Base-by-base conservation (phyloP, 2,329 filamentous ascomycete species). In the Aureobasidium sp. region DNA sequence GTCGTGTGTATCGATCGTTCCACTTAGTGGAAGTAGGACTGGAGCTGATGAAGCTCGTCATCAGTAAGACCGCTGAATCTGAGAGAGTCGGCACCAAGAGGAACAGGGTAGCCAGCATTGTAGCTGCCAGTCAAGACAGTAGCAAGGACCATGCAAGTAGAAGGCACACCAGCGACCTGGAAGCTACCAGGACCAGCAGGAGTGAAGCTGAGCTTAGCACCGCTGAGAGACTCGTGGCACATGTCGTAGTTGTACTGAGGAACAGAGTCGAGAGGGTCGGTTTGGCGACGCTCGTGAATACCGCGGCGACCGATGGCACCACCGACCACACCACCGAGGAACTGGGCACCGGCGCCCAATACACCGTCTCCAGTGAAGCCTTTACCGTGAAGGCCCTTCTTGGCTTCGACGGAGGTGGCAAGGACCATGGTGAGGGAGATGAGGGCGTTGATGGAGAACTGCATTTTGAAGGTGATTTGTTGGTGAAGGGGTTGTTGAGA, bases 51-150 rank as follows among this genome's bases (percentile, higher is more conserved):
- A 8, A 62, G 41, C 11, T 42, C 37, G 11, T 48, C 60, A 16
- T 62, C 48, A 16, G 49, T 62, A 30, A 64, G 27, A 10, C 62
- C 62, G 48, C 25, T 59, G 60, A 64, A 64, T 21, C 44, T 45
- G 32, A 64, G 61, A 15, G 63, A 62, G 29, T 64, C 63, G n/a
- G 53, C 52, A 10, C 63, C 63, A 30, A 59, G 29, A 21, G 63
- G 59, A 21, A 59, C 36, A 30, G 63, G 63, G 30, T 49, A 58
- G 1, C 63, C 63, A 36, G 61, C 63, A 36, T 64, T 59, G 48
- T 59, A 64, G 21, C 54, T 58, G n/a, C 63, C 63, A 39, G 63
- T 64, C 21, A 64, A 57, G 16, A 34, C 27, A 29, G 63, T 64
- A 5, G 63, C 52, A 2, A 62, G 59, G 10, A 53, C 48, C 63